A percentile compares a stretch with the other conserved stretches of the same genome.
These are phyloP conservation scores for Platanus orientalis DNA, from an alignment of 164 flowering plant species.

Conservation along the genomic window DNA sequence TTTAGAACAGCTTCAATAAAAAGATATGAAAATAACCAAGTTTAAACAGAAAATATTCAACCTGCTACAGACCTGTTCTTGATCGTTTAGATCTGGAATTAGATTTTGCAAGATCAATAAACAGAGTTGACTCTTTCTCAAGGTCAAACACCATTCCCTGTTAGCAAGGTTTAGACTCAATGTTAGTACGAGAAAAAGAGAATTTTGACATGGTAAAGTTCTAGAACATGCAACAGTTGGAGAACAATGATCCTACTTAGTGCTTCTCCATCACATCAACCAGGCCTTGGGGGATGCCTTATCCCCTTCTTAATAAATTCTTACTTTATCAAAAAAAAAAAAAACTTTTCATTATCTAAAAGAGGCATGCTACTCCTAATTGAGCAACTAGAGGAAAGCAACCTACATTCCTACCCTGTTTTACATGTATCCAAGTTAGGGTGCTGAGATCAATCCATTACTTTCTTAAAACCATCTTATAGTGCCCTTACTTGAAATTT, in stretches of 20 bases:
- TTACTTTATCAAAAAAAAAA: too few relatives aligned
- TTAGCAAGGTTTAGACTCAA: conserved; percentile 7
- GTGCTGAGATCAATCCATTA: too few relatives aligned
- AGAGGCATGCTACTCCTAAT: too few relatives aligned
- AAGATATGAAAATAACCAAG: neutral
- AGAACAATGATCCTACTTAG: neutral
- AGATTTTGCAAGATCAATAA: conserved; percentile 84
- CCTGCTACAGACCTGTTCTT: conserved; percentile 53
- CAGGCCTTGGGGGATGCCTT: too few relatives aligned
- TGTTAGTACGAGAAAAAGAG: neutral
- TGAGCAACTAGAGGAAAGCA: too few relatives aligned
- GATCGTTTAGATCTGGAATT: conserved; percentile 84
- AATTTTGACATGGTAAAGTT: neutral
- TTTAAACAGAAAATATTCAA: conserved; percentile 3
- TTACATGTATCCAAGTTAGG: too few relatives aligned
- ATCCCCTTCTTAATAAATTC: too few relatives aligned
- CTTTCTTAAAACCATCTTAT: too few relatives aligned
- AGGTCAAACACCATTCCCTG: conserved; percentile 94
- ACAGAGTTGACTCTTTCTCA: conserved; percentile 70
- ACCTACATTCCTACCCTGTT: too few relatives aligned
- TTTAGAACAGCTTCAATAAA: conserved; percentile 1
- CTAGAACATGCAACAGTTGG: neutral
- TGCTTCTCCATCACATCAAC: neutral
- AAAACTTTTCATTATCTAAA: neutral
- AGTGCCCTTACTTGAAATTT: too few relatives aligned